Conservation (phyloP, 2,329 filamentous ascomycete genomes). For the Trichoderma endophyticum region DNA sequence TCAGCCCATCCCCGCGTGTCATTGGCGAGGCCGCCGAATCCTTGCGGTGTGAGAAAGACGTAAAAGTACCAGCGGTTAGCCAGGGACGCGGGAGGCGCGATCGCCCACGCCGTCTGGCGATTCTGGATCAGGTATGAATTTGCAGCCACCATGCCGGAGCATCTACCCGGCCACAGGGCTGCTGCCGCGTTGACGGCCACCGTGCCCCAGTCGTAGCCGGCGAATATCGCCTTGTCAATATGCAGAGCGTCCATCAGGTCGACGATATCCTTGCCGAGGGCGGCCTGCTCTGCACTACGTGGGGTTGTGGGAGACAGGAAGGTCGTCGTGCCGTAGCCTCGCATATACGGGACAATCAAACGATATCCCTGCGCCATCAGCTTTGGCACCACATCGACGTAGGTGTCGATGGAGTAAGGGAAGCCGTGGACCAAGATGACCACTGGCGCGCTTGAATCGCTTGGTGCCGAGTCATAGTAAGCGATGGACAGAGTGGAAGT, state of each 20-base stretch:
- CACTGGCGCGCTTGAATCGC: slow-evolving; percentile 17
- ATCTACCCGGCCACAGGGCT: slow-evolving; percentile 29
- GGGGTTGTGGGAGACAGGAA: slow-evolving; percentile 24
- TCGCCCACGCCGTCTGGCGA: slow-evolving; percentile 21
- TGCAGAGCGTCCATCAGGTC: slow-evolving; percentile 27
- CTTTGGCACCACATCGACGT: slow-evolving; percentile 23
- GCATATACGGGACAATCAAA: slow-evolving; percentile 29
- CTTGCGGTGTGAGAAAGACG: slow-evolving; percentile 26
- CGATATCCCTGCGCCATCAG: slow-evolving; percentile 24
- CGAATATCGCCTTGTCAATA: slow-evolving; percentile 27
- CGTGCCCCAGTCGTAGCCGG: slow-evolving; percentile 31
- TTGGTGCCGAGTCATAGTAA: slow-evolving; percentile 23
- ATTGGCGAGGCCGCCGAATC: slow-evolving; percentile 21
- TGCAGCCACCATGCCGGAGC: slow-evolving; percentile 27
- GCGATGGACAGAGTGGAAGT: slow-evolving; percentile 19
- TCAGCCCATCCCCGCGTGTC: slow-evolving; percentile 23
- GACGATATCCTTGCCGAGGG: slow-evolving; percentile 27
- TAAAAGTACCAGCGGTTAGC: slow-evolving; percentile 28
- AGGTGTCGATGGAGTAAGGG: slow-evolving; percentile 28
- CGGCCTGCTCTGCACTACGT: slow-evolving; percentile 29
- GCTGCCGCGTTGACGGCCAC: slow-evolving; percentile 26
- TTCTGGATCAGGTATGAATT: slow-evolving; percentile 22
- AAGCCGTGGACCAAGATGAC: slow-evolving; percentile 29
- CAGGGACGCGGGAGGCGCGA: slow-evolving; percentile 22
- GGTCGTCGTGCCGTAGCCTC: slow-evolving; percentile 27